A percentile compares a stretch with the other conserved stretches of the same genome.
phyloP scores from a whole-genome alignment of 2,329 filamentous ascomycete species.

The Coleophoma cylindrospora region DNA sequence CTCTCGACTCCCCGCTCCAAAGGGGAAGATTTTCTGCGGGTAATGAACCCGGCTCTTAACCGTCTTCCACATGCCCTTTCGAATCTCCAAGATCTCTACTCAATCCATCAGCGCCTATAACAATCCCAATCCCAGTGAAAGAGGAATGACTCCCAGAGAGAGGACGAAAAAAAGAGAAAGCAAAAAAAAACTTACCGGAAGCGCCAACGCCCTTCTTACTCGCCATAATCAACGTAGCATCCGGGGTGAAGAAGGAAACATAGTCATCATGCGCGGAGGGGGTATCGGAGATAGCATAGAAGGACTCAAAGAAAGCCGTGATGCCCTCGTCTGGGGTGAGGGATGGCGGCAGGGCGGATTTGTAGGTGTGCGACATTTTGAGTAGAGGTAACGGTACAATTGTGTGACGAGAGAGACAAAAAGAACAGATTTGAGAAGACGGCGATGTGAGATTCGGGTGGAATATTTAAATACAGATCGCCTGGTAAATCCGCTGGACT shows the following conservation, averaged over 20 bases:
- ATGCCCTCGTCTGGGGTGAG: conserved; percentile 49
- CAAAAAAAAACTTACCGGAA: conserved; percentile 30
- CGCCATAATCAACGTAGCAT: conserved; percentile 47
- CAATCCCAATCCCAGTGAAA: not conserved
- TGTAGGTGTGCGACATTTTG: not conserved
- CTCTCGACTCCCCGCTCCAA: not conserved
- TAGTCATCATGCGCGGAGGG: conserved; percentile 41
- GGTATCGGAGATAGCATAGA: conserved; percentile 48
- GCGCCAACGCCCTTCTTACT: conserved; percentile 38
- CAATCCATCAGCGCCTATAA: too few relatives aligned
- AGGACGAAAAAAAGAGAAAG: not conserved
- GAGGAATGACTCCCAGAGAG: not conserved
- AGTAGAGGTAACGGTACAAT: too few relatives aligned
- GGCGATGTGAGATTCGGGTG: too few relatives aligned
- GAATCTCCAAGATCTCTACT: not conserved
- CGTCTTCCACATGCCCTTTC: not conserved
- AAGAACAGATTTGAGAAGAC: too few relatives aligned
- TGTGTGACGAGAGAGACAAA: too few relatives aligned
- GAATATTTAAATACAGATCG: too few relatives aligned
- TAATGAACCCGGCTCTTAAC: not conserved
- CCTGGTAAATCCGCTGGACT: too few relatives aligned
- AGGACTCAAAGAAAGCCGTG: conserved; percentile 64
- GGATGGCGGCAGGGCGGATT: conserved; percentile 1
- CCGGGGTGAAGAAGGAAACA: conserved; percentile 37
- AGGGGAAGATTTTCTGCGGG: not conserved